These are phyloP conservation scores for Fusarium tjaetaba DNA, from an alignment of 2,329 filamentous ascomycete species.

Conservation along the genomic window DNA sequence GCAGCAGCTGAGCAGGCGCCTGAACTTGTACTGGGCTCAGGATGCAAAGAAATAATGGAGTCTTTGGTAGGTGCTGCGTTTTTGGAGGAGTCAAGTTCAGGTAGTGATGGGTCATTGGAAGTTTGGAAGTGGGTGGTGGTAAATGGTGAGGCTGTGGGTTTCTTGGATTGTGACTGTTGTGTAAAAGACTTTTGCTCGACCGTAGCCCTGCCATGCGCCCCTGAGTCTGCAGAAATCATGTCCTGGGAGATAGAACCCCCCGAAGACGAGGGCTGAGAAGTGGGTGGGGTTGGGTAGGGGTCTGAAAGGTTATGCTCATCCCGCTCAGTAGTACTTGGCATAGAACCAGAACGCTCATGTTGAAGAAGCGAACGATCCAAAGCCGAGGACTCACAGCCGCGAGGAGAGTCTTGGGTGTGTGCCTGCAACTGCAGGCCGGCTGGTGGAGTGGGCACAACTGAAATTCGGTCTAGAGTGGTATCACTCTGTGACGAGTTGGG, in stretches of 20 bases:
- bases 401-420: conserved; percentile 41
- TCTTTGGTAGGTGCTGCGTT: conserved; percentile 32
- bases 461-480: conserved; percentile 37
- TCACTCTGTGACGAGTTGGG: conserved; percentile 52
- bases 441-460: conserved; percentile 46
- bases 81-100: conserved; percentile 32
- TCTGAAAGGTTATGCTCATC: conserved; percentile 43
- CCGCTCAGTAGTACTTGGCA: conserved; percentile 36
- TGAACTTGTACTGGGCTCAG: conserved; percentile 61
- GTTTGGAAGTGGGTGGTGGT: conserved; percentile 43
- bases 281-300: conserved; percentile 67
- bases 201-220: conserved; percentile 37
- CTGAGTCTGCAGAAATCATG: conserved; percentile 39
- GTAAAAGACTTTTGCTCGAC: conserved; percentile 35
- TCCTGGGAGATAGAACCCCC: conserved; percentile 46
- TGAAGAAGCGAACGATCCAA: conserved; percentile 38
- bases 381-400: conserved; percentile 33
- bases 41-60: conserved; percentile 39
- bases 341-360: conserved; percentile 38
- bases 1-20: conserved; percentile 50
- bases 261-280: conserved; percentile 58
- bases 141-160: conserved; percentile 38
- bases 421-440: conserved; percentile 45
- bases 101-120: conserved; percentile 38
- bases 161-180: conserved; percentile 35